Evolutionary conservation across 2,329 filamentous ascomycete genomes (phyloP), one percentile per base, ranked within the genome.

Genomic region (Colletotrichum sp.): DNA sequence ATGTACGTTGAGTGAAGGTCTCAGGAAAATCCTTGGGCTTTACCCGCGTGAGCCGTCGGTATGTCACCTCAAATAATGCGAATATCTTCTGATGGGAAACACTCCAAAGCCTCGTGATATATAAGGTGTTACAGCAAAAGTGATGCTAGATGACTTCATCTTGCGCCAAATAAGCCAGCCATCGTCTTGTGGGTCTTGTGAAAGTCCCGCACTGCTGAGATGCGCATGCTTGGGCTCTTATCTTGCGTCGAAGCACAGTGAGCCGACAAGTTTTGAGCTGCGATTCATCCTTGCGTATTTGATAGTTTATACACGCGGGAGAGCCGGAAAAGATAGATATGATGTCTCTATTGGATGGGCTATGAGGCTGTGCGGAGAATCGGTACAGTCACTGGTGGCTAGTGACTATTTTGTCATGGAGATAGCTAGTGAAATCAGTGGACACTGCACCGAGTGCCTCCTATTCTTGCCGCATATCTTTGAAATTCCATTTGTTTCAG

Each of bases 61-160:
- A 22, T 22, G 22, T 22, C 22, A 22, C 22, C 22, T 22, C 22
- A 22, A 22, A 22, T 22, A 22, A 22, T 22, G 22, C 2, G 22
- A 22, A 22, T 22, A 22, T 22, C 22, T 22, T 22, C 22, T 22
- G 22, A 22, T 22, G 22, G 22, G 22, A 22, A 22, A 22, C 22
- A 22, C 22, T 22, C 22, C 22, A 22, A 22, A 22, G 22, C 22
- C 22, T 22, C 22, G 22, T 22, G 22, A 22, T 22, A 22, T 22
- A 22, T 22, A 22, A 22, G 22, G 22, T 22, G 22, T 22, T 22
- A 22, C 22, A 22, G 22, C 22, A 22, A 22, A 48, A 2, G 0
- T n/a, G 3, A 48, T 18, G 39, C 18, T 2, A 7, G 4, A n/a
- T 1, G 9, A 12, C 39, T 10, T 4, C 5, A 1, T 22, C 16